Base-by-base conservation (phyloP, 1,284 basidiomycete genomes). In the Pascua guehoae region DNA sequence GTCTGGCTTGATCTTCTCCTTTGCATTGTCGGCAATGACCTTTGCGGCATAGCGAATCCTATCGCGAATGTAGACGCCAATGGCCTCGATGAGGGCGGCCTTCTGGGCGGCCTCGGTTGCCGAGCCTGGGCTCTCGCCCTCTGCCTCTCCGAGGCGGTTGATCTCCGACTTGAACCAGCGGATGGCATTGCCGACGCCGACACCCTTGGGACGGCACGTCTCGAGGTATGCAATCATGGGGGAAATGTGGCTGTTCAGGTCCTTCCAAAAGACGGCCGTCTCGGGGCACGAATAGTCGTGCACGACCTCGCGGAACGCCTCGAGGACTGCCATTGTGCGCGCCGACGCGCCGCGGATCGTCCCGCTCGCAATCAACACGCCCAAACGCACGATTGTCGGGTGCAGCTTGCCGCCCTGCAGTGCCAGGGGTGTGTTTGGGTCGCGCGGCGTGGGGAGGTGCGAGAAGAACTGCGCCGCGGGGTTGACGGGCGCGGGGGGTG, bases 51-150 rank as follows among this genome's bases (percentile, higher is more conserved):
- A 83, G 56, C 91, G 86, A 67, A 99, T 97, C 45, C 94, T 84
- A 76, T 98, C 95, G 37, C 88, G 86, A 64, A 98, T 89, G 75
- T 97, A 99, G 62, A 88, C 86, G 71, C 95, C 91, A 62, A 99
- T 98, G 64, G 89, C 88, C 49, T 84, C 81, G 66, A 89, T 88
- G 9, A 99, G 79, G 10, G 83, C 81, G 66, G 89, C 83, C 79
- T 97, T 98, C 37, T 95, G 94, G 89, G 95, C 94, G 49, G 91
- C 83, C 60, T 91, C 86, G 66, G 98, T 97, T 45, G 93, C 84
- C 76, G 98, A 94, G 32, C 88, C 85, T 64, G 97, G 88, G 74
- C 96, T 98, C 63, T 87, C 85, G 72, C 96, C 24, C 24, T 83
- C 81, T 66, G 89, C 83, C 76, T 98, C 94, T 66, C 91, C 89